These are phyloP conservation scores for Mycena maculata DNA, from an alignment of 768 basidiomycete genomes.

Conservation along the genomic window DNA sequence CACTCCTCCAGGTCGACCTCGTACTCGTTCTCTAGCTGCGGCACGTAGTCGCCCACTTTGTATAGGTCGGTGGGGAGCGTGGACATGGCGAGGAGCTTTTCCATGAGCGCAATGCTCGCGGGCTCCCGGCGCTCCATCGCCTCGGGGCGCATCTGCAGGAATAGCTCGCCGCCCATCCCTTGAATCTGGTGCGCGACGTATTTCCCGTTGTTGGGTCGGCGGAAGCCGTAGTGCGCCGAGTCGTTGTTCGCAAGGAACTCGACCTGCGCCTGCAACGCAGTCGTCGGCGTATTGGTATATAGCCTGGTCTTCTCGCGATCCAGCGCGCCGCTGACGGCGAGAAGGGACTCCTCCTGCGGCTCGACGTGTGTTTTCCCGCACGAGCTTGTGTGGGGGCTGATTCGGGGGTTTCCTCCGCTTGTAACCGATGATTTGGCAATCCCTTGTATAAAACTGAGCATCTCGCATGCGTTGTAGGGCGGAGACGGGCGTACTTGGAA, in stretches of 20 bases:
- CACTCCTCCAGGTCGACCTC: constrained; percentile 19
- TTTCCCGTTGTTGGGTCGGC: constrained; percentile 4
- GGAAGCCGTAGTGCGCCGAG: constrained; percentile 10
- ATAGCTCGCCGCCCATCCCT: constrained; percentile 6
- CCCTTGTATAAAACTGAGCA: neutral
- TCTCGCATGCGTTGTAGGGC: neutral
- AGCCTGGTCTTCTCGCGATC: neutral
- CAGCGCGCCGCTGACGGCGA: neutral
- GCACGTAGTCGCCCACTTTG: neutral
- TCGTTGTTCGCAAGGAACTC: neutral
- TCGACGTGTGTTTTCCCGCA: constrained; percentile 14
- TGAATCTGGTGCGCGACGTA: constrained; percentile 12
- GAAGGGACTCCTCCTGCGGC: neutral
- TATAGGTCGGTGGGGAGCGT: neutral
- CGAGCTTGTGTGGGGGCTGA: neutral
- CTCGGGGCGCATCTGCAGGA: constrained; percentile 13
- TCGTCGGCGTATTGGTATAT: constrained; percentile 5
- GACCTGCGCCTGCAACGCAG: constrained; percentile 2
- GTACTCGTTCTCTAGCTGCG: constrained; percentile 13
- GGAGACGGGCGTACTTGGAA: neutral
- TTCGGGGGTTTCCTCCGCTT: neutral
- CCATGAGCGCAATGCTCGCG: constrained; percentile 18
- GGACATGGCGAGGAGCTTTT: constrained; percentile 10
- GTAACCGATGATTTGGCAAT: neutral
- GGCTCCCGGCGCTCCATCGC: constrained; percentile 7